phyloP scores from a whole-genome alignment of 2,329 filamentous ascomycete genomes.

The Fusarium mundagurra region DNA sequence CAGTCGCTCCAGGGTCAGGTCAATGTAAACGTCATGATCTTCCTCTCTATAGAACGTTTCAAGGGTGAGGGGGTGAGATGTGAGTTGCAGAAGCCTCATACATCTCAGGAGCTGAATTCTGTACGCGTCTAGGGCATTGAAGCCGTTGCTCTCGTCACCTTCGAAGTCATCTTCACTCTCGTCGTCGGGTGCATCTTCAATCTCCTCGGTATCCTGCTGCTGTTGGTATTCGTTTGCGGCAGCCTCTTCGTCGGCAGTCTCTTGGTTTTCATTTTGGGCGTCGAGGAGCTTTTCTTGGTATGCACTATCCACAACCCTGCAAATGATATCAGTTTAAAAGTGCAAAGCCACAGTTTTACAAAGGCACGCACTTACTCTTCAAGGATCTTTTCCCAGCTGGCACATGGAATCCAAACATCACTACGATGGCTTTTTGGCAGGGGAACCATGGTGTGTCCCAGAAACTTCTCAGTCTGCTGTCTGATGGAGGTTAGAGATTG shows the following conservation, averaged over 20 bases:
- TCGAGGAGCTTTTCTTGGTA: not conserved
- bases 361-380: not conserved
- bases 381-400: not conserved
- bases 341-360: fast-evolving
- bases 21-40: not conserved
- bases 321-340: fast-evolving
- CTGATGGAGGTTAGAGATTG: not conserved
- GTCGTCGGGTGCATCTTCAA: fast-evolving
- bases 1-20: not conserved
- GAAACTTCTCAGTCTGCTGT: not conserved
- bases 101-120: not conserved
- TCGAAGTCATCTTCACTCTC: not conserved
- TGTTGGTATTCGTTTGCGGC: fast-evolving
- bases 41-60: constrained; percentile 39
- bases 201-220: fast-evolving
- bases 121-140: not conserved
- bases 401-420: not conserved
- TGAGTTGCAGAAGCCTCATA: constrained; percentile 23
- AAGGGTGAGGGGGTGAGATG: constrained; percentile 45
- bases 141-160: not conserved
- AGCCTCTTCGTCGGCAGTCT: not conserved
- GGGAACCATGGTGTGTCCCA: not conserved
- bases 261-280: not conserved
- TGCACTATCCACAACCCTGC: not conserved
- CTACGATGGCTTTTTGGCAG: not conserved